Conservation (phyloP, 345 rosid genomes). For the Dovyalis caffra region DNA sequence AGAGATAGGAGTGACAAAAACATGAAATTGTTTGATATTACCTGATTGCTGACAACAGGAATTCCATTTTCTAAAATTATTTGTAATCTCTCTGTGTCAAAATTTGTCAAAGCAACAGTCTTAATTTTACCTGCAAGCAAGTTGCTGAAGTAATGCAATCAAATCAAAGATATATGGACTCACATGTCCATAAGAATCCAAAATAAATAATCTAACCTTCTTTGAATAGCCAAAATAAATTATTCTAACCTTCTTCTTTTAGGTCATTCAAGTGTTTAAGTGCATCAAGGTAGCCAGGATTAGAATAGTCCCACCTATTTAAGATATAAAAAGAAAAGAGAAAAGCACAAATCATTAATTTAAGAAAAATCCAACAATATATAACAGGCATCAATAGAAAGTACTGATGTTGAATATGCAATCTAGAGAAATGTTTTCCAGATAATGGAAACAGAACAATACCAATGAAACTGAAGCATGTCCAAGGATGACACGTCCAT, state of each 20-base stretch:
- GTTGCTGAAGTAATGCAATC: conserved; percentile 20
- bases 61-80: conserved; percentile 83
- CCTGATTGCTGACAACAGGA: conserved; percentile 98
- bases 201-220: not conserved
- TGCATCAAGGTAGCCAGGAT: conserved; percentile 86
- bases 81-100: conserved; percentile 81
- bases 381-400: not conserved
- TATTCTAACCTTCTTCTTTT: conserved; percentile 73
- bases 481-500: conserved; percentile 93
- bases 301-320: conserved; percentile 92
- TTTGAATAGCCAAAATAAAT: not conserved
- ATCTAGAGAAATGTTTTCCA: no score
- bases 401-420: not conserved
- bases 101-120: conserved; percentile 91
- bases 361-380: not conserved
- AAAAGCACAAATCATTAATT: not conserved
- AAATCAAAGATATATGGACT: conserved; percentile 20
- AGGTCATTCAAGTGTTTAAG: conserved; percentile 81
- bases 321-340: not conserved
- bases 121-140: conserved; percentile 74
- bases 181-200: conserved; percentile 13
- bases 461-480: conserved; percentile 99
- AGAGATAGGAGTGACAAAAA: not conserved
- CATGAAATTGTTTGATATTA: conserved; percentile 6
- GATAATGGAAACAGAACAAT: not conserved